Percentiles rank a stretch among this genome's conserved stretches.
Evolutionary conservation across 2,329 filamentous ascomycete genomes (phyloP).

Genomic region (Shiraia bambusicola): DNA sequence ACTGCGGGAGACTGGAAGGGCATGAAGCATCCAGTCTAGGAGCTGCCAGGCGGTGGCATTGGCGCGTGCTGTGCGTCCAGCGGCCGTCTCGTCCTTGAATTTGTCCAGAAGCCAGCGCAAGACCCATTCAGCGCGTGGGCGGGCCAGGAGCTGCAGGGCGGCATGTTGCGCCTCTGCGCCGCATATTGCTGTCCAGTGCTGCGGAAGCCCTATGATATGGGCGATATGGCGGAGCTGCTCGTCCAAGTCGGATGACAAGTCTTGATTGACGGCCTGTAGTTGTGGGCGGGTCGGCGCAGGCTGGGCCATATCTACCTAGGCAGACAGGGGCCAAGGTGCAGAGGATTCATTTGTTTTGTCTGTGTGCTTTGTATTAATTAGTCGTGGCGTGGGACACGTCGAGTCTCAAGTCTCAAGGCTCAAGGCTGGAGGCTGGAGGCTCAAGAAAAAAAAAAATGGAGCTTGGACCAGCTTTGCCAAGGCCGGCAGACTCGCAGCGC

Average conservation of each 20-base stretch:
- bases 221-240: conserved; percentile 46
- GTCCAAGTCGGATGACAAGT: conserved; percentile 38
- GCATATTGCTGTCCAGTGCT: conserved; percentile 24
- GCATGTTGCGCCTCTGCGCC: conserved; percentile 10
- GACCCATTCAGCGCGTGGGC: conserved; percentile 62
- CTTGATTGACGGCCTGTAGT: conserved; percentile 45
- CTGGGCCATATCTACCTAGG: no score
- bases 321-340: no score
- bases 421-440: no score
- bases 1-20: conserved; percentile 69
- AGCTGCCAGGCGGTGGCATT: conserved; percentile 58
- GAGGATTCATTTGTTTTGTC: no score
- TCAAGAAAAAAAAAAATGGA: conserved; percentile 19
- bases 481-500: conserved; percentile 25
- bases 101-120: conserved; percentile 67
- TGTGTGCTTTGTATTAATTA: no score
- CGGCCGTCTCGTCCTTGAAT: conserved; percentile 48
- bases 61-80: conserved; percentile 43
- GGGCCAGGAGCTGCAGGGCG: conserved; percentile 18
- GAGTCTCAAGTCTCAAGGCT: no score
- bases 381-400: no score
- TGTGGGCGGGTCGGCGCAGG: conserved; percentile 38
- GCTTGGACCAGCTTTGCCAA: conserved; percentile 26
- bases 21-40: conserved; percentile 60
- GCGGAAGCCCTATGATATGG: conserved; percentile 43